Conservation (phyloP, 148 eudicot species). For the Limonium bicolor region DNA sequence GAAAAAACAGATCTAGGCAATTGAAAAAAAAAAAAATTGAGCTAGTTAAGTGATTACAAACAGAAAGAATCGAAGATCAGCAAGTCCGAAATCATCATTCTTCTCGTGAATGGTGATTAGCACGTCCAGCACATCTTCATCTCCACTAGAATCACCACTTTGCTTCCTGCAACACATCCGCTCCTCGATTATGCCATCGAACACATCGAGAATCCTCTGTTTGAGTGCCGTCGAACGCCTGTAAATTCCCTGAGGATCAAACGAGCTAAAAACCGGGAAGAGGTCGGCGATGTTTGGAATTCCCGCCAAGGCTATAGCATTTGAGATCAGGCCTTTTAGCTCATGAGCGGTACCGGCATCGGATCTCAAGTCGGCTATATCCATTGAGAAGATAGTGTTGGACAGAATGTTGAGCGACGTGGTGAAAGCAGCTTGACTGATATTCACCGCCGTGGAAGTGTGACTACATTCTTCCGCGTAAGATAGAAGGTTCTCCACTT, state of each 20-base stretch:
- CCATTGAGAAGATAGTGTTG: slow-evolving; percentile 35
- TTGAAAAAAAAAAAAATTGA: background rate
- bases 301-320: slow-evolving; percentile 20
- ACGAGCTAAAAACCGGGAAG: slow-evolving; percentile 23
- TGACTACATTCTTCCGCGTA: background rate
- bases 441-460: slow-evolving; percentile 14
- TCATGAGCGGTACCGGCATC: slow-evolving; percentile 15
- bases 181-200: slow-evolving; percentile 23
- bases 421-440: slow-evolving; percentile 33
- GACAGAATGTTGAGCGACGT: slow-evolving; percentile 32
- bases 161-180: slow-evolving; percentile 1
- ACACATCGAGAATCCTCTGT: slow-evolving; percentile 10
- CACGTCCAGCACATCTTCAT: slow-evolving; percentile 26
- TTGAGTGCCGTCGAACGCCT: slow-evolving; percentile 6
- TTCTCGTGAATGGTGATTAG: slow-evolving; percentile 12
- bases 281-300: slow-evolving; percentile 42
- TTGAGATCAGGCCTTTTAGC: slow-evolving; percentile 19
- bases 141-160: background rate
- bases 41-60: slow-evolving; percentile 3
- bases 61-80: slow-evolving; percentile 11
- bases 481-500: slow-evolving; percentile 6
- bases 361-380: slow-evolving; percentile 21
- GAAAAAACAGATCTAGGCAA: background rate
- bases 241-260: slow-evolving; percentile 35
- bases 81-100: slow-evolving; percentile 6